Evolutionary conservation across 2,329 filamentous ascomycete species (phyloP), one percentile per base, ranked within the genome.

Genomic region (Blastomyces gilchristii): DNA sequence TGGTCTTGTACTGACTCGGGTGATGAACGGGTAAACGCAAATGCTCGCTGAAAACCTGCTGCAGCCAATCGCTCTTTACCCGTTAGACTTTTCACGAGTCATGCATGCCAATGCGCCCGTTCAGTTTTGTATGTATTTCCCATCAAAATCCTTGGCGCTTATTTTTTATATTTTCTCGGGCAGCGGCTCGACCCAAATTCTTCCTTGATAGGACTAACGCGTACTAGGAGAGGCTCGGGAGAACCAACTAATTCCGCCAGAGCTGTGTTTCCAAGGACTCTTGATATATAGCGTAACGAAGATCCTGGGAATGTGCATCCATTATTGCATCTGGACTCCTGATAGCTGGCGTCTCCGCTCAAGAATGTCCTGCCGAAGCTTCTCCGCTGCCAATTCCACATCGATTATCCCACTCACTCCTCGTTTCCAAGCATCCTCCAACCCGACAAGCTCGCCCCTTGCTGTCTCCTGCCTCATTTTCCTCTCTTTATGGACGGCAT

Each of bases 341-440:
- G 75, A 74, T 57, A 71, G 65, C 63, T 75, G 71, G 52, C 75
- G 72, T 65, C 87, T 81, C 72, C 82, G 81, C 69, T 87, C 85
- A 65, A 91, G 71, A 60, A 91, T 84, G 75, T 89, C 82, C 68
- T 79, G 78, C 71, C 85, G 81, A 69, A 97, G 70, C 58, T 81
- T 82, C 76, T 96, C 90, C 11, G 87, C 87, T 0, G 91, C 94
- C 62, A 93, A 82, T 79, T 97, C 90, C 0, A 90, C 89, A 82
- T 97, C 91, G 49, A 97, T 78, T 57, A 94, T 87, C 64, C 85
- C 83, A 2, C 89, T 88, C 1, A 97, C 84, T 31, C 90, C 90
- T 59, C 80, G 82, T 76, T 83, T 86, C 93, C 93, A 97, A 2
- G 83, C 84, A 65, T 90, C 85, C 70, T 95, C 90, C 45, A 96